Percentiles rank a stretch among this genome's conserved stretches.
phyloP scores from a whole-genome alignment of 192 early-diverging fungal species.

The Funneliformis geosporum region DNA sequence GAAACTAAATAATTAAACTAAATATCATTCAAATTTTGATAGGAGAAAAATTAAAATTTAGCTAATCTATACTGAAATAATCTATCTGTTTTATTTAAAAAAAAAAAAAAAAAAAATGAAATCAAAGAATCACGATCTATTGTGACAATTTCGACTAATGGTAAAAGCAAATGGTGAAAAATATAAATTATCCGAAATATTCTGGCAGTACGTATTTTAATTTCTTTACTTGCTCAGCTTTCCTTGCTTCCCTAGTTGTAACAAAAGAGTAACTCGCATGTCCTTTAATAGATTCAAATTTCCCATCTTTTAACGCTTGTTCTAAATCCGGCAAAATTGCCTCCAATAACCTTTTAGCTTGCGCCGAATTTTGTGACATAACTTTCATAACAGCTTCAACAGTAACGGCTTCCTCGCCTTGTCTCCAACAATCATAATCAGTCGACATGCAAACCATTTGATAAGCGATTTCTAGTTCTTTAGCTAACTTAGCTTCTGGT shows the following conservation, averaged over 20 bases:
- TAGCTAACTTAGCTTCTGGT: slow-evolving; percentile 95
- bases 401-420: slow-evolving; percentile 79
- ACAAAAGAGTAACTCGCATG: slow-evolving; percentile 84
- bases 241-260: slow-evolving; percentile 75
- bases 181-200: slow-evolving; percentile 52
- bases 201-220: slow-evolving; percentile 84
- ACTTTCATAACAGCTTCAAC: slow-evolving; percentile 86
- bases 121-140: too few species aligned
- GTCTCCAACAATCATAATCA: slow-evolving; percentile 94
- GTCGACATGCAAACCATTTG: slow-evolving; percentile 99
- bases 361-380: slow-evolving; percentile 79
- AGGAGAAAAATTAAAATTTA: too few species aligned
- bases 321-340: slow-evolving; percentile 80
- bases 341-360: slow-evolving; percentile 78
- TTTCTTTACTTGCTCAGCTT: slow-evolving; percentile 68
- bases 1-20: too few species aligned
- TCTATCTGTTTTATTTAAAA: too few species aligned
- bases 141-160: too few species aligned
- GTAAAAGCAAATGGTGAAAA: too few species aligned
- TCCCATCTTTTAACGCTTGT: slow-evolving; percentile 55
- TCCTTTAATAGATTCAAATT: slow-evolving; percentile 68
- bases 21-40: too few species aligned
- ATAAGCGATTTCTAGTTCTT: slow-evolving; percentile 98
- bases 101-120: too few species aligned
- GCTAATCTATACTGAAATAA: too few species aligned